Evolutionary conservation across 2,329 filamentous ascomycete species (phyloP), one percentile per base, ranked within the genome.

Genomic region (Claviceps cyperi): DNA sequence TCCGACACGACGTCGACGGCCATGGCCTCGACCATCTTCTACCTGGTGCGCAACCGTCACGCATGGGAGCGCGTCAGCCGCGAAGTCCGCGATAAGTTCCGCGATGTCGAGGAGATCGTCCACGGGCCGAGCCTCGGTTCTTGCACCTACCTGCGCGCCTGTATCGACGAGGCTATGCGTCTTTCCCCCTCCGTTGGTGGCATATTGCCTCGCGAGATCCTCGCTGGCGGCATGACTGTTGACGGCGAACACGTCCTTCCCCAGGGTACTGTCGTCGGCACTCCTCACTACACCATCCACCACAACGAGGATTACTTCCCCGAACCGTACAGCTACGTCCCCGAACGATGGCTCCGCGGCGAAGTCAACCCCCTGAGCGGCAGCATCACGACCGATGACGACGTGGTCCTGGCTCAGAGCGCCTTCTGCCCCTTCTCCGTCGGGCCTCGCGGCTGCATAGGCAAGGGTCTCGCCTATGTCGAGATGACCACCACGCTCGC

Each of bases 341-440:
- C 82, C 0, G 81, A 85, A 68, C 75, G 82, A 22, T 86, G 82
- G 82, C 67, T 84, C 15, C 64, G 65, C 1, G 76, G 74, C 4
- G 69, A 67, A 43, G 59, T 56, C 62, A 72, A 63, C 60, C 63
- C 57, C 43, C 52, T 61, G 28, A 62, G 54, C 32, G 62, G 66
- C 39, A 63, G 62, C 50, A 56, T 61, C 32, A 71, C 72, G 1
- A 73, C 67, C 5, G 72, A 75, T 51, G 70, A 72, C 1, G 75
- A 78, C 48, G 67, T 78, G 1, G 67, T 71, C 2, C 59, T 69
- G 5, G 82, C 84, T 2, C 76, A 83, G 47, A 74, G 72, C 36
- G 85, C 85, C 0, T 91, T 86, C 65, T 87, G 82, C 54, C 83
- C 86, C 1, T 88, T 88, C 58, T 81, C 76, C 44, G 69, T 86